Conservation (phyloP, 495 filamentous ascomycete species). For the Cenococcum geophilum region DNA sequence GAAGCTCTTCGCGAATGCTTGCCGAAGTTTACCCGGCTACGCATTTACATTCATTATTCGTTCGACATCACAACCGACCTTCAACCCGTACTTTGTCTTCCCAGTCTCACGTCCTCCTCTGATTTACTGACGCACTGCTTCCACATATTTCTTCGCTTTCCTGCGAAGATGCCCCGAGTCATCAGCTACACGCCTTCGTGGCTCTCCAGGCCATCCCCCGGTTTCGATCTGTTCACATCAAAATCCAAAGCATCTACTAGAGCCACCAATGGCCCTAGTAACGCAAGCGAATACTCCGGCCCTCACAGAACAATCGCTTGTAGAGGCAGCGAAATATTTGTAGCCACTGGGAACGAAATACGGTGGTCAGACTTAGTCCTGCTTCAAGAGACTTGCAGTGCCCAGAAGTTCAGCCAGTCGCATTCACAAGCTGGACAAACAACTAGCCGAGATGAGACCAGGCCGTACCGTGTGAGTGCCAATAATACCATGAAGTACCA, state of each 20-base stretch:
- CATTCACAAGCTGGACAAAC: background rate
- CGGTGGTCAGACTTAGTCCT: constrained; percentile 73
- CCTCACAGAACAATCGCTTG: constrained; percentile 64
- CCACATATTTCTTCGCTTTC: background rate
- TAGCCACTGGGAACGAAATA: constrained; percentile 76
- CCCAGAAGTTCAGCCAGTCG: background rate
- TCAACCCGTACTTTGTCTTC: background rate
- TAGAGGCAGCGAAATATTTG: constrained; percentile 73
- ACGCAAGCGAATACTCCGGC: constrained; percentile 44
- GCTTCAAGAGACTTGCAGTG: constrained; percentile 58
- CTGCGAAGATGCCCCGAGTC: constrained; percentile 63
- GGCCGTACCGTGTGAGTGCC: background rate
- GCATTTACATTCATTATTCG: background rate
- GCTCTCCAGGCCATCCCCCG: constrained; percentile 69
- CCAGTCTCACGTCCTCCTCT: background rate
- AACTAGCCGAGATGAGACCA: background rate
- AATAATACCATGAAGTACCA: background rate
- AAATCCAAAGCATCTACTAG: constrained; percentile 34
- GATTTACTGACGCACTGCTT: background rate
- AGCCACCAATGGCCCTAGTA: constrained; percentile 20
- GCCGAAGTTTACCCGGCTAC: constrained; percentile 10
- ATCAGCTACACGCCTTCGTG: constrained; percentile 75
- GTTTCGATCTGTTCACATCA: constrained; percentile 61
- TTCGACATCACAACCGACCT: background rate
- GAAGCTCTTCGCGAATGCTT: background rate